phyloP scores from a whole-genome alignment of 2,329 filamentous ascomycete species.

The Penicillium sumatraense region DNA sequence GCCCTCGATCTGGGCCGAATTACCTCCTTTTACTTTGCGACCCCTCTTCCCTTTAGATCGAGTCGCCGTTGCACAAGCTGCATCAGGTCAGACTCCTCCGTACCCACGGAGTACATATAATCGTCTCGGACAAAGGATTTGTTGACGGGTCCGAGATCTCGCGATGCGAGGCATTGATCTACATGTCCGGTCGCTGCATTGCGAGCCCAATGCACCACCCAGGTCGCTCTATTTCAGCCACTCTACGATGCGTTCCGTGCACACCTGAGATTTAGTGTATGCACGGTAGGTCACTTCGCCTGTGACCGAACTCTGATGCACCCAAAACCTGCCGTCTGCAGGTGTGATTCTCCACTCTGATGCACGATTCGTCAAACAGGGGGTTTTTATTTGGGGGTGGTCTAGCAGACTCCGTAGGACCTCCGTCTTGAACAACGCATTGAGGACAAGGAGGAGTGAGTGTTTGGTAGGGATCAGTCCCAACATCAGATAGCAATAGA shows the following conservation, averaged over 20 bases:
- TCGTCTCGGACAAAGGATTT: constrained; percentile 15
- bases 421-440: not conserved
- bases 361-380: constrained; percentile 11
- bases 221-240: constrained; percentile 29
- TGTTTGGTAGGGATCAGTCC: too few species aligned
- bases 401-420: not conserved
- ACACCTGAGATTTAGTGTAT: constrained; percentile 27
- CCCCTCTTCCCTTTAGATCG: not conserved
- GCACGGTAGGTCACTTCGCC: constrained; percentile 30
- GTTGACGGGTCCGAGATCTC: constrained; percentile 18
- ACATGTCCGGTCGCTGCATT: constrained; percentile 22
- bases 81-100: too few species aligned
- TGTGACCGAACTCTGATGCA: constrained; percentile 22
- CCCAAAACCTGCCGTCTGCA: constrained; percentile 12
- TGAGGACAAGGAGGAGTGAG: not conserved
- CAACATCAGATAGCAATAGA: not conserved
- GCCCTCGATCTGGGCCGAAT: constrained; percentile 1
- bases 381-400: not conserved
- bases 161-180: constrained; percentile 27
- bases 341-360: constrained; percentile 9
- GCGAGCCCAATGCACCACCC: constrained; percentile 19
- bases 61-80: constrained; percentile 1
- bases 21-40: not conserved
- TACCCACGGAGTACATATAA: too few species aligned
- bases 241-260: constrained; percentile 26